Base-by-base conservation (phyloP, 768 basidiomycete genomes). In the Tylopilus sp. region DNA sequence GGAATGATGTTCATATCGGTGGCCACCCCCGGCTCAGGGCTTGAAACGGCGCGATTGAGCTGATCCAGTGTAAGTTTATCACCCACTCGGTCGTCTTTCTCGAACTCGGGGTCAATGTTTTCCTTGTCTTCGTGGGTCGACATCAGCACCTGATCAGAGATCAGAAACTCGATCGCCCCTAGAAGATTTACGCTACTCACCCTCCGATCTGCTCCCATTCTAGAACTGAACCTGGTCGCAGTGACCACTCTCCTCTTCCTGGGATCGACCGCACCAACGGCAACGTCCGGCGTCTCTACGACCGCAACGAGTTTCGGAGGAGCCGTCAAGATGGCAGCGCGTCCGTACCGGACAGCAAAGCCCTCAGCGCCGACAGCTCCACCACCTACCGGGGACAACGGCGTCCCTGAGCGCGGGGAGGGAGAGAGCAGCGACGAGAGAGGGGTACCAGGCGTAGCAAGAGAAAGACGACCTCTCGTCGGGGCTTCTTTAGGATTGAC, bases 251-350 rank as follows among this genome's bases (percentile, higher is more conserved):
- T 74, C 60, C 87, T 76, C 77, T 93, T 91, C 67, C 78, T 75
- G 17, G 89, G 83, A 68, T 95, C 92, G 10, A 93, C 88, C 22
- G 92, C 89, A 10, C 92, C 92, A 33, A 92, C 83, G n/a, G 85
- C 91, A 10, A 92, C 85, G 65, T 93, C 92, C 0, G 91, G 89
- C 11, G 89, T 92, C 68, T 89, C 89, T 17, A 94, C 86, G 28
- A 93, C 73, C 5, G 86, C 89, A 17, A 94, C 80, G 26, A 94
- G 72, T 64, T 85, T 85, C 16, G 92, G 92, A n/a, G 90, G 87
- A 16, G 87, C 87, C 12, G 87, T 90, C 70, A 92, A 70, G 40
- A 88, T 84, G 14, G 88, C 83, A 1, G 89, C 87, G 14, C 86
- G 76, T 1, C 88, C 87, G 56, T 78, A 86, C 26, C 80, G 70